Evolutionary conservation across 2,329 filamentous ascomycete genomes (phyloP), one percentile per base, ranked within the genome.

Genomic region (Rachicladosporium sp.): DNA sequence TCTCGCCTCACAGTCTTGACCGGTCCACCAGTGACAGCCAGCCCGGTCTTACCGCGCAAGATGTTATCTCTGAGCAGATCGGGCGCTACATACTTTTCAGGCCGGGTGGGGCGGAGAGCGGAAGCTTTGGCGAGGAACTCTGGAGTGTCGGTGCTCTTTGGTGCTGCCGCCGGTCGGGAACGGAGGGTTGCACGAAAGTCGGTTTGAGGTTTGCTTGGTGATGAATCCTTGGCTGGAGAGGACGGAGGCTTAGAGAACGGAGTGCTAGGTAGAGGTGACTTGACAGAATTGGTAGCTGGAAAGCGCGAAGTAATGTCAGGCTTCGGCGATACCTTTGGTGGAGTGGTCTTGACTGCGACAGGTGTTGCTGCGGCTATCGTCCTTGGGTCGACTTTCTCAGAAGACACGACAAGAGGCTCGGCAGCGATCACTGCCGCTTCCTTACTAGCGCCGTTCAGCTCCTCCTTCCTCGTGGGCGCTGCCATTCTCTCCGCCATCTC

Each of bases 21-120:
- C 0, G 91, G 89, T 0, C 91, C 91, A 33, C 82, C 85, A 6
- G 88, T 95, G 6, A 71, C 47, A 45, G 76, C 78, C 37, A 98
- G 67, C 1, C 74, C 80, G 15, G 80, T 75, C 61, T 96, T 98
- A 33, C 91, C 91, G 37, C 77, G 78, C 21, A 87, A 67, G 45
- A 98, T 96, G 52, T 95, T 96, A 47, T 76, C 71, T 63, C 93
- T 96, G 21, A 98, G 68, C 46, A 81, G 71, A 61, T 98, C 88
- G 0, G 88, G 86, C 1, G 89, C 81, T 35, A 88, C 81, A 58
- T 87, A 96, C 52, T 91, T 95, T 53, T 94, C 80, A 0, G 84
- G 93, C 53, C 87, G 85, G 1, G 89, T 79, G 50, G 80, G 81
- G 48, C 84, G 82, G 44, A 98, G 70, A 49, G 79, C 86, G 11